Evolutionary conservation across 192 early-diverging fungal genomes (phyloP), one percentile per base, ranked within the genome.

Genomic region (Coemansia reversa): DNA sequence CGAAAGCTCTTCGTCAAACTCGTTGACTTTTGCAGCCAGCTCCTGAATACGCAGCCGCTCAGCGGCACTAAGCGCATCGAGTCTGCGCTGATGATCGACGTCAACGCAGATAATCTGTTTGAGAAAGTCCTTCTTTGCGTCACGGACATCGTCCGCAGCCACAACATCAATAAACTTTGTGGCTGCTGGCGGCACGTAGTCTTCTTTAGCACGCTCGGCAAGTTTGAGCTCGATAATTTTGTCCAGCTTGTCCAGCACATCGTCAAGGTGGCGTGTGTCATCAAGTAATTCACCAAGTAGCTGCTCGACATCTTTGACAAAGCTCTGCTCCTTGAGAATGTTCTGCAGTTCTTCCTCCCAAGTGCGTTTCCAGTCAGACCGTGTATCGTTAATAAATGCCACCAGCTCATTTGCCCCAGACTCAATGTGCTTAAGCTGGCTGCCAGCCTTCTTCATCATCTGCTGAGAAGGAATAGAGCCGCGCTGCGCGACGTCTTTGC

Each of bases 301-400:
- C 3, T 81, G 84, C 72, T 92, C 90, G 19, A 90, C 87, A 23
- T 94, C 90, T 71, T 90, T 94, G 64, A 91, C 78, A 51, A 90
- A 88, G 65, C 85, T 74, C 66, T 94, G 91, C 60, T 94, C 92
- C 57, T 87, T 85, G 22, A 94, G 76, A 56, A 94, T 89, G 28
- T 82, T 89, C 59, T 94, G 89, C 48, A 94, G 69, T 68, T 94
- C 92, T 8, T 87, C 86, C 65, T 92, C 91, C 92, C 92, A 94
- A 1, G 85, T 89, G 73, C 86, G 87, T 57, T 91, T 92, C 91
- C 91, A 92, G 6, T 83, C 81, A n/a, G 87, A 80, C 42, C 88
- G 82, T 12, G 87, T 78, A 0, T 85, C 82, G 50, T 78, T 71
- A 45, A 94, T 89, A 48, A 84, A 85, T 20, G 74, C 55, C 2